Conservation (phyloP, 345 rosid genomes). For the Aquilaria sinensis region DNA sequence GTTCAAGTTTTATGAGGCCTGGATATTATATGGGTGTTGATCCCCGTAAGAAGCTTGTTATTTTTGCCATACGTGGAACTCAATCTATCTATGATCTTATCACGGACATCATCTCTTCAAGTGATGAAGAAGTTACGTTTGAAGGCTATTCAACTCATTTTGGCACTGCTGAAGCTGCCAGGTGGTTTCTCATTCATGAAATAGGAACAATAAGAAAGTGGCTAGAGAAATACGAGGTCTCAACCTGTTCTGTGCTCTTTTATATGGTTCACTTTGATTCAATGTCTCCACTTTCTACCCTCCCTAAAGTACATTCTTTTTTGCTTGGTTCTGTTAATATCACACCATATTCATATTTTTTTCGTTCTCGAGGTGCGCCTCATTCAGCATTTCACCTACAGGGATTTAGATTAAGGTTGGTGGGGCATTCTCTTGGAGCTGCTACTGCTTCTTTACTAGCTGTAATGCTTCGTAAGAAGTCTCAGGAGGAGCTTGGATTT, state of each 20-base stretch:
- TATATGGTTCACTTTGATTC: neutral
- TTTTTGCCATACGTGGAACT: conserved; percentile 74
- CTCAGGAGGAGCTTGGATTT: conserved; percentile 61
- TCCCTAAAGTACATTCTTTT: too few relatives aligned
- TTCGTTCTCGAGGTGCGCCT: conserved; percentile 14
- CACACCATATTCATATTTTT: neutral
- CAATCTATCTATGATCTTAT: conserved; percentile 77
- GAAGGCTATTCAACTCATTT: conserved; percentile 87
- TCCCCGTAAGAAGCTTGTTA: conserved; percentile 58
- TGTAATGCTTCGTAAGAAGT: conserved; percentile 63
- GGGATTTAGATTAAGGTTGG: conserved; percentile 84
- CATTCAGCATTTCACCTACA: conserved; percentile 28
- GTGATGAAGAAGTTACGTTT: conserved; percentile 64
- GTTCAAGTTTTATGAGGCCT: conserved; percentile 84
- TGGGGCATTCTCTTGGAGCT: conserved; percentile 92
- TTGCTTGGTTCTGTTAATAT: neutral
- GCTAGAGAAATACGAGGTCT: conserved; percentile 57
- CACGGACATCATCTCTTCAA: conserved; percentile 74
- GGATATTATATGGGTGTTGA: conserved; percentile 79
- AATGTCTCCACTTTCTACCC: neutral
- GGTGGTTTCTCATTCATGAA: conserved; percentile 82
- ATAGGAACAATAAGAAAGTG: conserved; percentile 54
- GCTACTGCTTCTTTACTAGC: conserved; percentile 77
- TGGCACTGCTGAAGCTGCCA: conserved; percentile 87
- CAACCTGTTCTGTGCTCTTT: conserved; percentile 9